These are phyloP conservation scores for Apiotrichum sp. DNA, from an alignment of 1,284 basidiomycete species.

Conservation along the genomic window DNA sequence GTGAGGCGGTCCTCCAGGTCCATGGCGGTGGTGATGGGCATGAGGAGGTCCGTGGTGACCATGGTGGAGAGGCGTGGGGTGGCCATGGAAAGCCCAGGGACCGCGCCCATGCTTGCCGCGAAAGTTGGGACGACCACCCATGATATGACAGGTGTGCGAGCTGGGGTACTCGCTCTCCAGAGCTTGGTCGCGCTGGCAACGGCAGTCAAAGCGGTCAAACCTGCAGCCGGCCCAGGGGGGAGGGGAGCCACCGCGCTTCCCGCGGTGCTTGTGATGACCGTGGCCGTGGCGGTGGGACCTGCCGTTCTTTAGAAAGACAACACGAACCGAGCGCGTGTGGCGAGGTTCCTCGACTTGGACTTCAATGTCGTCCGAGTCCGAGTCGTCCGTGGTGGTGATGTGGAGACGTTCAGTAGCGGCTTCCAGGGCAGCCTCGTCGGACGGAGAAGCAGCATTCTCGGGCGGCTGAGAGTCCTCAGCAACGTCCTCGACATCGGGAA, in stretches of 20 bases:
- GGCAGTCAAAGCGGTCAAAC: too few relatives aligned
- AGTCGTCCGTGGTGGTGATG: not conserved
- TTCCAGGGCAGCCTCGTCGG: not conserved
- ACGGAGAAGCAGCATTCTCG: not conserved
- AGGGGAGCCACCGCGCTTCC: not conserved
- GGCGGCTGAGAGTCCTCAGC: conserved; percentile 1
- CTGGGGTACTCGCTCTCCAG: too few relatives aligned
- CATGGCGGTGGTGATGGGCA: too few relatives aligned
- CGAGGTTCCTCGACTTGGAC: not conserved
- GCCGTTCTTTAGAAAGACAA: conserved; percentile 2
- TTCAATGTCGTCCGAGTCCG: not conserved
- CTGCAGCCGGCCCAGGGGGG: not conserved
- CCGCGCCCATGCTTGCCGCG: not conserved
- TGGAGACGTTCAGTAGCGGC: not conserved
- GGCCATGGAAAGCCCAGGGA: not conserved
- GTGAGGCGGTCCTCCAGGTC: too few relatives aligned
- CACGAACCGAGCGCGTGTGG: not conserved
- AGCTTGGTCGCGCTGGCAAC: not conserved
- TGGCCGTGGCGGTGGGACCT: not conserved
- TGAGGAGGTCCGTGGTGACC: not conserved
- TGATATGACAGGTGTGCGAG: too few relatives aligned
- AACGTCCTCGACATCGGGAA: not conserved
- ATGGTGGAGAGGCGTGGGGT: not conserved
- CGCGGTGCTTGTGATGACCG: not conserved
- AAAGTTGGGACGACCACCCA: not conserved